These are phyloP conservation scores for Endotrypanum monterogeii DNA, from an alignment of 208 protist species.

Conservation along the genomic window DNA sequence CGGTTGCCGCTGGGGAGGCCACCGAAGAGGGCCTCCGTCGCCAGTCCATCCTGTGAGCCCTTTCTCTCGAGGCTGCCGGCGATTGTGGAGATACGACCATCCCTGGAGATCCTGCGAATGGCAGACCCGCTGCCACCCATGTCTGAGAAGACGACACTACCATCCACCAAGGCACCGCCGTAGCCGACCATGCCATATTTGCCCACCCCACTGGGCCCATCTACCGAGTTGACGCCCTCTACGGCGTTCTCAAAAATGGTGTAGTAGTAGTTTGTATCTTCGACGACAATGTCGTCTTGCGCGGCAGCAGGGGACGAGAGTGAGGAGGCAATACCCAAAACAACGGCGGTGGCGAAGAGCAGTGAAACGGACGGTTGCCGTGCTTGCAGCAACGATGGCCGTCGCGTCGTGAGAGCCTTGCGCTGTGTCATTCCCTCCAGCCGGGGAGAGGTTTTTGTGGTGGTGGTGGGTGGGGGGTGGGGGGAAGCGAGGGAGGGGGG, in stretches of 20 bases:
- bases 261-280: conserved; percentile 37
- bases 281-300: conserved; percentile 10
- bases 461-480: neutral
- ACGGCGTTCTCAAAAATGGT: conserved; percentile 27
- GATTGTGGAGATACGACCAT: conserved; percentile 39
- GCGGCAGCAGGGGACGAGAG: neutral
- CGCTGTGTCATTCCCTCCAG: neutral
- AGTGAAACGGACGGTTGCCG: neutral
- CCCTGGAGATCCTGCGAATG: conserved; percentile 40
- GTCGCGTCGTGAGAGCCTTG: neutral
- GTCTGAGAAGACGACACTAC: conserved; percentile 55
- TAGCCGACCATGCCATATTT: conserved; percentile 35
- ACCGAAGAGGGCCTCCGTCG: conserved; percentile 31
- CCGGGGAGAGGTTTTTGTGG: neutral
- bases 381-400: neutral
- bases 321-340: neutral
- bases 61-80: conserved; percentile 33
- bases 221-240: conserved; percentile 2
- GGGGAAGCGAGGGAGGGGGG: neutral
- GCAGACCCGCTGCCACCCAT: conserved; percentile 44
- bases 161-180: conserved; percentile 10
- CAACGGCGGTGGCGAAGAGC: neutral
- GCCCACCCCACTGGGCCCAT: conserved; percentile 56
- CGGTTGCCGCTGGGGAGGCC: conserved; percentile 15
- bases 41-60: conserved; percentile 36